phyloP scores from a whole-genome alignment of 345 rosid species.

The Eucalyptus polybractea region DNA sequence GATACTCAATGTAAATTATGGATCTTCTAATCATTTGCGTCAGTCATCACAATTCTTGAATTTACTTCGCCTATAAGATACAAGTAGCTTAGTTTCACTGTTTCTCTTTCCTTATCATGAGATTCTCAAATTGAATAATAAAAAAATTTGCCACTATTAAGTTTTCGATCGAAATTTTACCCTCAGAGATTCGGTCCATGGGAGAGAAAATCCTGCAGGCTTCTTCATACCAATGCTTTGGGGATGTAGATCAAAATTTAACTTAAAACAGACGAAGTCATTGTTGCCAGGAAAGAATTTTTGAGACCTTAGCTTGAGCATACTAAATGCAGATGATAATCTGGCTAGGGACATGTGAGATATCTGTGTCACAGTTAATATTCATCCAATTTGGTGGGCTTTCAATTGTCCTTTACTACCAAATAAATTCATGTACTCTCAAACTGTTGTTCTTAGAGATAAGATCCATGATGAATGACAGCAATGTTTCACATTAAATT shows the following conservation, averaged over 20 bases:
- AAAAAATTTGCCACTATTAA: background rate
- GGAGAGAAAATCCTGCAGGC: background rate
- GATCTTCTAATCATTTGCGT: background rate
- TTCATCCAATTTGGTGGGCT: background rate
- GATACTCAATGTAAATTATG: background rate
- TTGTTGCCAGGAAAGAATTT: background rate
- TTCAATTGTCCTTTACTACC: background rate
- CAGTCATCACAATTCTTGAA: background rate
- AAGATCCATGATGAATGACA: background rate
- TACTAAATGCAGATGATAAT: background rate
- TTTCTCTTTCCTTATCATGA: background rate
- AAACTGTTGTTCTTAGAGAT: background rate
- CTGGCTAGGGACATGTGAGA: background rate
- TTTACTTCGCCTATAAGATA: background rate
- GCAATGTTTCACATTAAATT: background rate
- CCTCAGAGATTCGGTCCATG: background rate
- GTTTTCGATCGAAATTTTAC: background rate
- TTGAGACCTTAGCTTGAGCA: background rate
- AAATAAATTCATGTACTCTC: background rate
- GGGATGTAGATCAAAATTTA: background rate
- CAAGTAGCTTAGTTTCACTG: background rate
- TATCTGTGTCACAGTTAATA: background rate
- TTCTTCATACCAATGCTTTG: background rate
- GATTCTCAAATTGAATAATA: background rate
- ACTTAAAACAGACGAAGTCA: background rate